These are phyloP conservation scores for Spencermartinsiella ligniputridi DNA, from an alignment of 1,139 yeast species.

Conservation along the genomic window DNA sequence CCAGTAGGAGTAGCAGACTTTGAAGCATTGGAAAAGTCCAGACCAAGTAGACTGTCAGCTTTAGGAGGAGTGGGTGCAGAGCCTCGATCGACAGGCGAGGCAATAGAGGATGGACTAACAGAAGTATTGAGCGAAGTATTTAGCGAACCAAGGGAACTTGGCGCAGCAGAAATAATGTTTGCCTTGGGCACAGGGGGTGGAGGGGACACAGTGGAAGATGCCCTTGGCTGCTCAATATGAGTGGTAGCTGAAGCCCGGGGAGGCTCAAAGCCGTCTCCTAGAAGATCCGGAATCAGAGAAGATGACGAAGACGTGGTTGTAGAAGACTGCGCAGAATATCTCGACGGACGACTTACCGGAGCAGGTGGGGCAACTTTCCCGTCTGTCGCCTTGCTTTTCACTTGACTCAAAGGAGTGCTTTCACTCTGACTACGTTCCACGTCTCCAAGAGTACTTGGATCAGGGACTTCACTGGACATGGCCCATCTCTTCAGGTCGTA, in stretches of 20 bases:
- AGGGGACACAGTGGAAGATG: constrained; percentile 10
- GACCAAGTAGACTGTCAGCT: constrained; percentile 30
- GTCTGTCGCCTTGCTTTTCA: constrained; percentile 10
- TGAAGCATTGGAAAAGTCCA: constrained; percentile 30
- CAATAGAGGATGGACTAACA: background rate
- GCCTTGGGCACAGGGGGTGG: constrained; percentile 15
- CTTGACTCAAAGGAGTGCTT: constrained; percentile 25
- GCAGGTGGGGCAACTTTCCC: constrained; percentile 3
- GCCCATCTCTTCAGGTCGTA: constrained; percentile 91
- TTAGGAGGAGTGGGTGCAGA: constrained; percentile 10
- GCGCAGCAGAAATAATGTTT: too few relatives aligned
- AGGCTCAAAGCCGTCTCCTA: constrained; percentile 17
- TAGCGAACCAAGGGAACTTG: background rate
- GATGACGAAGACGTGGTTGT: constrained; percentile 14
- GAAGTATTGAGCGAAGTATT: background rate
- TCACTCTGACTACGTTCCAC: constrained; percentile 15
- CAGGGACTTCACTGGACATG: constrained; percentile 47
- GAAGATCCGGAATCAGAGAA: constrained; percentile 18
- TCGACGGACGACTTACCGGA: background rate
- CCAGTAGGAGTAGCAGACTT: constrained; percentile 15
- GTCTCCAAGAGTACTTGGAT: constrained; percentile 44
- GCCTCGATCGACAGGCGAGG: background rate
- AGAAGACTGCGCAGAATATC: constrained; percentile 1
- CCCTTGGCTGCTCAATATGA: constrained; percentile 2
- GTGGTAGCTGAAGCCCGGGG: constrained; percentile 11